phyloP scores from a whole-genome alignment of 148 eudicot species.

The Limonium bicolor region DNA sequence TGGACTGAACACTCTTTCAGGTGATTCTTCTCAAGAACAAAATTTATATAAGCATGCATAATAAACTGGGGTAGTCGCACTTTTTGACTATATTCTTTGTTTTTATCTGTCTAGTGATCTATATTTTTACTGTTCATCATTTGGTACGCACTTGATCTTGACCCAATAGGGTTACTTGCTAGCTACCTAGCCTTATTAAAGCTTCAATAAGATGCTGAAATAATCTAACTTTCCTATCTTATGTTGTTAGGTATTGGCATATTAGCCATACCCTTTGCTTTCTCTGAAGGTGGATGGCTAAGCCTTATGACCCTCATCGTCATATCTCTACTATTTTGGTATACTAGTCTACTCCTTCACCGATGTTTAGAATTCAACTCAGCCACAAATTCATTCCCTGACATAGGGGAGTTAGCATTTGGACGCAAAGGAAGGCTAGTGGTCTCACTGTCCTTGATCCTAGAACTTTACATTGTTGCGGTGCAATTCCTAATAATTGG shows the following conservation, averaged over 20 bases:
- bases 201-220: too few relatives aligned
- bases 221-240: not conserved
- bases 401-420: conserved; percentile 34
- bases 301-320: conserved; percentile 23
- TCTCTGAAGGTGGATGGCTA: conserved; percentile 40
- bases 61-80: not conserved
- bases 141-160: too few relatives aligned
- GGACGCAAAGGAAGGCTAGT: conserved; percentile 24
- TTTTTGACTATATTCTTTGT: not conserved
- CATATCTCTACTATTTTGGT: conserved; percentile 18
- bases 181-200: too few relatives aligned
- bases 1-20: conserved; percentile 39
- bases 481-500: conserved; percentile 35
- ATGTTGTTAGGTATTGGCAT: conserved; percentile 35
- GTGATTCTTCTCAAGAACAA: conserved; percentile 4
- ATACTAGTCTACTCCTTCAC: conserved; percentile 31
- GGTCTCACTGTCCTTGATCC: conserved; percentile 19
- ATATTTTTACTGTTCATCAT: not conserved
- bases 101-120: not conserved
- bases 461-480: conserved; percentile 30
- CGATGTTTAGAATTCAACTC: conserved; percentile 26
- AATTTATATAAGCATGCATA: not conserved
- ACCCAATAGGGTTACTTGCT: too few relatives aligned
- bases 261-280: conserved; percentile 28
- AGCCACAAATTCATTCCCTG: conserved; percentile 23